A percentile compares a stretch with the other conserved stretches of the same genome.
Conservation (phyloP, 73 alveolate species). For the Paramecium sexaurelia region DNA sequence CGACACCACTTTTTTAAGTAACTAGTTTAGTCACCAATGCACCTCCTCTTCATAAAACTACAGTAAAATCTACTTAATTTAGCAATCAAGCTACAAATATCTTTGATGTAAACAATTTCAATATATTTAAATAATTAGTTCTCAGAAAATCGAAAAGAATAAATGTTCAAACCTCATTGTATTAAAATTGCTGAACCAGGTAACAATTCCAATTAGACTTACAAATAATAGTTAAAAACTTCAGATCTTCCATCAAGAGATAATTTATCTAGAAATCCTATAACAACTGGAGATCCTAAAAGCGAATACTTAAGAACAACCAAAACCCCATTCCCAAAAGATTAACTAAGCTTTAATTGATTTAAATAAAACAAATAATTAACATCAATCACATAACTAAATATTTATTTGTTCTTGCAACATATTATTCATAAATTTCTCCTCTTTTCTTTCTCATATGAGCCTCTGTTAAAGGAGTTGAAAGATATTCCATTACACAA, state of each 20-base stretch:
- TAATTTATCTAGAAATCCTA: not conserved
- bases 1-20: not conserved
- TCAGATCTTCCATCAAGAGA: not conserved
- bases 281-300: not conserved
- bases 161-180: slow-evolving; percentile 20
- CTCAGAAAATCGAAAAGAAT: slow-evolving; percentile 10
- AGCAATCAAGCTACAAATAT: not conserved
- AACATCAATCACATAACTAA: not conserved
- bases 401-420: slow-evolving; percentile 9
- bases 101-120: not conserved
- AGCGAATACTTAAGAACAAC: not conserved
- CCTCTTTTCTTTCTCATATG: slow-evolving; percentile 54
- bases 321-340: slow-evolving; percentile 4
- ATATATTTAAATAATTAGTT: not conserved
- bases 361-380: not conserved
- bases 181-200: slow-evolving; percentile 12
- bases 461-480: slow-evolving; percentile 36
- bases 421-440: not conserved
- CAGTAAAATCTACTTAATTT: not conserved
- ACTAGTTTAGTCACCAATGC: not conserved
- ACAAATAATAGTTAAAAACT: not conserved
- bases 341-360: not conserved
- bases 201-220: not conserved
- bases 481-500: slow-evolving; percentile 6
- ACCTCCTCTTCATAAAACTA: not conserved